Evolutionary conservation across 129 eudicot genomes (phyloP).

Genomic region (Chrysanthemum seticuspe): DNA sequence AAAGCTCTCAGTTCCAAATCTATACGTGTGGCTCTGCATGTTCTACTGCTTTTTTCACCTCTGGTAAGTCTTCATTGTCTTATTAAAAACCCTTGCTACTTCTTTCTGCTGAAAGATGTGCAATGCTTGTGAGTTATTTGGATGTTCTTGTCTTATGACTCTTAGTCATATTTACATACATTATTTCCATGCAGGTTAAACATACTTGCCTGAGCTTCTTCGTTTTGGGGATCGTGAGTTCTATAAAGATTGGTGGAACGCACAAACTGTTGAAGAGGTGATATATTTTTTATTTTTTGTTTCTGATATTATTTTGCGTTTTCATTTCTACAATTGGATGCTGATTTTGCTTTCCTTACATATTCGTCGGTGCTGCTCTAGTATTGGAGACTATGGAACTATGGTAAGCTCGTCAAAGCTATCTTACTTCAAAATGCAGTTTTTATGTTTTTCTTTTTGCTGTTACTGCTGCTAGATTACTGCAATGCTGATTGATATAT

Average conservation of each 20-base stretch:
- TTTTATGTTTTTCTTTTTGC: constrained; percentile 4
- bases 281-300: neutral
- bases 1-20: constrained; percentile 95
- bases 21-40: constrained; percentile 98
- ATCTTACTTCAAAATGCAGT: neutral
- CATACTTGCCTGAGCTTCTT: constrained; percentile 97
- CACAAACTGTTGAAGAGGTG: constrained; percentile 95
- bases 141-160: neutral
- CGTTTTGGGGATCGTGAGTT: constrained; percentile 99
- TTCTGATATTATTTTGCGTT: constrained; percentile 4
- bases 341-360: constrained; percentile 9
- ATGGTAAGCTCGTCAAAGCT: constrained; percentile 56
- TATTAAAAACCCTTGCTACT: neutral
- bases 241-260: constrained; percentile 99
- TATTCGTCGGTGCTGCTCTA: constrained; percentile 39
- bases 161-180: constrained; percentile 20
- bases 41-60: constrained; percentile 93
- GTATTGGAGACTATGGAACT: constrained; percentile 99
- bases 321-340: constrained; percentile 26
- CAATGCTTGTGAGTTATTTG: neutral
- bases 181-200: constrained; percentile 56
- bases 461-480: neutral
- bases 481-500: neutral
- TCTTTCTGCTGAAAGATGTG: neutral
- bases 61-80: constrained; percentile 50